Evolutionary conservation across 106 monocot genomes (phyloP), one percentile per base, ranked within the genome.

Genomic region (Agapanthus africanus): DNA sequence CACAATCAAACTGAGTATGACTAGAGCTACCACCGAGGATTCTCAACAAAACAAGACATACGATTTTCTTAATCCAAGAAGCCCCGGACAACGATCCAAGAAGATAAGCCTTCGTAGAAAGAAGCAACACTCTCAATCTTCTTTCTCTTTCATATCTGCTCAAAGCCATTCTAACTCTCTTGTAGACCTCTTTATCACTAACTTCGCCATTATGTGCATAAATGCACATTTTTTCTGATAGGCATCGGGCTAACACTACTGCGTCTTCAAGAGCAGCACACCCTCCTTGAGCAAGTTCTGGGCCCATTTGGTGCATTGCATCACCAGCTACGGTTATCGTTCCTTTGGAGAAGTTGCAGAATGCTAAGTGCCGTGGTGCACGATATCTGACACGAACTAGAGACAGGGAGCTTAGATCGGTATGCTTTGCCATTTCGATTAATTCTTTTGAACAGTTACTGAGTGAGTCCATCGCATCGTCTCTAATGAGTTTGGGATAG

Each of bases 271-370:
- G 67, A 18, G 59, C 62, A 14, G 66, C 57, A 35, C 64, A 78
- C 27, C 78, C 78, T 37, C 78, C 72, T 67, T 78, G 78, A 15
- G 72, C 66, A 19, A 72, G 18, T 41, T 69, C 74, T 32, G 82
- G 79, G 22, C 68, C 81, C 73, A 73, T 81, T 7, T 62, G 49
- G 41, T 83, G 83, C 71, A 79, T 71, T 15, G 83, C 79, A 7
- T 83, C 83, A 0, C 79, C 83, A 16, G 79, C 79, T 32, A 83
- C 52, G 1, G 62, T 75, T n/a, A 54, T 41, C 4, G 77, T 77
- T 18, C 76, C 81, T 38, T 13, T 77, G 37, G 22, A 30, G n/a
- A 79, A 59, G 26, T 59, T 70, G 25, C 27, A 57, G 13, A 78
- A 39, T 42, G 63, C 30, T 21, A 82, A 0, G 38, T 78, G 49